Evolutionary conservation across 1,139 yeast species (phyloP).

Genomic region (Candida labiduridarum): DNA sequence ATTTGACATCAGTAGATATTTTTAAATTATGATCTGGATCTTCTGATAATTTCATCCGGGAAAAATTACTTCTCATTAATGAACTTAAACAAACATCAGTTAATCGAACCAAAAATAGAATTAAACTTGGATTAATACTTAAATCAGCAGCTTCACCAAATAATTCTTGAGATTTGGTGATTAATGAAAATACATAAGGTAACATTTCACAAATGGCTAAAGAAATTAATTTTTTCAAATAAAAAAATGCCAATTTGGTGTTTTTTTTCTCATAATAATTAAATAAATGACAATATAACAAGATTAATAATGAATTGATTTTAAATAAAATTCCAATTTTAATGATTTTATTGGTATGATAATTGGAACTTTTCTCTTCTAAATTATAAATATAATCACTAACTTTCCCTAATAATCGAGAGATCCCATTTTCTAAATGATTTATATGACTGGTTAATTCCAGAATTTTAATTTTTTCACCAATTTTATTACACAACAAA

Average conservation of each 20-base stretch:
- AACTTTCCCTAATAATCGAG: conserved; percentile 29
- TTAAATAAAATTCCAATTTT: conserved; percentile 31
- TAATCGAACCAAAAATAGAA: conserved; percentile 38
- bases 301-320: conserved; percentile 28
- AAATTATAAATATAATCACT: conserved; percentile 33
- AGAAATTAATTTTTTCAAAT: conserved; percentile 30
- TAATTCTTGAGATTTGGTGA: conserved; percentile 23
- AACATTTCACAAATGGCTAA: conserved; percentile 33
- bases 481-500: conserved; percentile 8
- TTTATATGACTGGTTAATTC: conserved; percentile 24
- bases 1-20: conserved; percentile 18
- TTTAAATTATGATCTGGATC: conserved; percentile 20
- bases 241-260: conserved; percentile 26
- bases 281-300: conserved; percentile 36
- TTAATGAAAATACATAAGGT: conserved; percentile 36
- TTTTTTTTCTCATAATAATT: conserved; percentile 33
- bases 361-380: conserved; percentile 14
- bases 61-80: conserved; percentile 29
- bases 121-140: conserved; percentile 42
- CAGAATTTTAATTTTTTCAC: conserved; percentile 9
- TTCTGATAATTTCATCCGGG: conserved; percentile 18
- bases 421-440: conserved; percentile 31
- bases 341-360: conserved; percentile 37
- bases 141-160: conserved; percentile 36
- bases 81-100: conserved; percentile 34